Evolutionary conservation across 1,139 yeast species (phyloP), one percentile per base, ranked within the genome.

Genomic region (Magnusiomyces tetraspermus): DNA sequence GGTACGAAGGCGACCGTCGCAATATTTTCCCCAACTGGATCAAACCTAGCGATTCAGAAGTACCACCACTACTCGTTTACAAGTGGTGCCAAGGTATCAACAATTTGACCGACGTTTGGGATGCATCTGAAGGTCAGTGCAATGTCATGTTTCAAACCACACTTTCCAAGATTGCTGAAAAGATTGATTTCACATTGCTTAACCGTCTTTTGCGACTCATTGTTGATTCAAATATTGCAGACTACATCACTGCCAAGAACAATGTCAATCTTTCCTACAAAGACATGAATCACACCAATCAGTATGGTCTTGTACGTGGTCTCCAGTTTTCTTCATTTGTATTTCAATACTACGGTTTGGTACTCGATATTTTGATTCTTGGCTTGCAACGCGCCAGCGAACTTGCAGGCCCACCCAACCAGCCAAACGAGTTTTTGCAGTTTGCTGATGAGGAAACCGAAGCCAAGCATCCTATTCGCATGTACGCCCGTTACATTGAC

Each of bases 21-120:
- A 81, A 83, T 21, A 71, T 94, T 41, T 94, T 94, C 69, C 99
- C 99, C 2, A 84, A 84, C 63, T 94, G 98, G 98, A 76, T 92
- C 47, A 92, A 94, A 65, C 98, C 99, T 3, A 82, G 87, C 59
- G 98, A 92, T 63, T 80, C 88, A 31, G 98, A 94, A 65, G 85
- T 92, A 24, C 95, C 97, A 0, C 98, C 97, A 0, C 69, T 90
- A 43, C 72, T 90, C 57, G 95, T 86, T 0, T 90, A 92, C 69
- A 92, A 90, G 64, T 92, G 97, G 96, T 82, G 90, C 61, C 96
- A 87, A 63, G 96, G 96, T n/a, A 76, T 92, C 53, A 92, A 89
- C 64, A 88, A 89, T 60, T 68, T 89, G 51, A 71, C 78, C 8
- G 74, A 80, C 45, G 85, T 90, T 1, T 92, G 98, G 98, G 80